Percentiles rank a stretch among this genome's conserved stretches.
Evolutionary conservation across 306 rosid genomes (phyloP).

Genomic region (Styphnolobium japonicum): DNA sequence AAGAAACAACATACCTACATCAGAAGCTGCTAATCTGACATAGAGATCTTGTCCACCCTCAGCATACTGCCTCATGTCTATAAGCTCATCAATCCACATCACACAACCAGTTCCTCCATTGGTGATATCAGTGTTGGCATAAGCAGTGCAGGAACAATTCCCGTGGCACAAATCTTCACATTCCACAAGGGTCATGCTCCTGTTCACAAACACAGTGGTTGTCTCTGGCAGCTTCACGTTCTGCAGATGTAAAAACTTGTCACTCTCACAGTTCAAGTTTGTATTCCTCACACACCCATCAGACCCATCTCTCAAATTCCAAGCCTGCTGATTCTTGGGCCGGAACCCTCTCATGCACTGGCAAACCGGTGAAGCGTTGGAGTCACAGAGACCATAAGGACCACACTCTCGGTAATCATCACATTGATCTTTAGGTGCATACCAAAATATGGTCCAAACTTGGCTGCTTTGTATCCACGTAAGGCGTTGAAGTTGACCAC

Average conservation of each 20-base stretch:
- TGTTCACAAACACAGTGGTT: slow-evolving; percentile 35
- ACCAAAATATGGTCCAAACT: slow-evolving; percentile 60
- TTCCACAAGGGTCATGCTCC: slow-evolving; percentile 38
- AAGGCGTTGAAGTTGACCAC: slow-evolving; percentile 39
- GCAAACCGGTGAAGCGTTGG: slow-evolving; percentile 66
- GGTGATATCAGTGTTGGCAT: slow-evolving; percentile 33
- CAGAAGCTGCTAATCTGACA: slow-evolving; percentile 70
- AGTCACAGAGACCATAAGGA: slow-evolving; percentile 57
- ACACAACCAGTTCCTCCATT: slow-evolving; percentile 64
- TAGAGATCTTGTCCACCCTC: slow-evolving; percentile 57
- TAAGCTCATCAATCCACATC: slow-evolving; percentile 48
- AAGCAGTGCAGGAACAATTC: slow-evolving; percentile 69
- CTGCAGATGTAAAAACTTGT: slow-evolving; percentile 35
- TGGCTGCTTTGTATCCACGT: slow-evolving; percentile 42
- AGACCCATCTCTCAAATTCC: slow-evolving; percentile 73
- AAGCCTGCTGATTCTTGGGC: slow-evolving; percentile 53
- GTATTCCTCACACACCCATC: slow-evolving; percentile 72
- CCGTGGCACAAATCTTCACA: slow-evolving; percentile 43
- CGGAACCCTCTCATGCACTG: slow-evolving; percentile 56
- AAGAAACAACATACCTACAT: slow-evolving; percentile 42
- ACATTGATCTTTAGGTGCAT: slow-evolving; percentile 67
- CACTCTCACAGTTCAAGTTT: slow-evolving; percentile 42
- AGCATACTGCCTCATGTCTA: slow-evolving; percentile 46
- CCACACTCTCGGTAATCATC: slow-evolving; percentile 52
- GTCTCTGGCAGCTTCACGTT: slow-evolving; percentile 69